Evolutionary conservation across 225 moss, liverwort and hornwort genomes (phyloP).

Genomic region (Neckera pumila): DNA sequence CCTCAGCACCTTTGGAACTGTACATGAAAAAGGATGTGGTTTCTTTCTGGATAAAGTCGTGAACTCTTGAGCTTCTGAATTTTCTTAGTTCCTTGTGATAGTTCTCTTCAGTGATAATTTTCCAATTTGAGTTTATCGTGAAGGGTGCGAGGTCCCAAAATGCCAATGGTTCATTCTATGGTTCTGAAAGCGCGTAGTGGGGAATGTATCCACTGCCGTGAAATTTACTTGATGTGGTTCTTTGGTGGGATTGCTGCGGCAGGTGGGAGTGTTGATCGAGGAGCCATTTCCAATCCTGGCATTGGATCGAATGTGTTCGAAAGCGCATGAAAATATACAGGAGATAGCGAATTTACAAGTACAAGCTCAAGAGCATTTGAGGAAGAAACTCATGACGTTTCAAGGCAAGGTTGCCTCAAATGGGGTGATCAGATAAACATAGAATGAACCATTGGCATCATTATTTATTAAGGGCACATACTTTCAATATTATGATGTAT

Average conservation of each 20-base stretch:
- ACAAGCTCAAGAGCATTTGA: slow-evolving; percentile 33
- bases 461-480: background rate
- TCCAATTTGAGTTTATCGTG: background rate
- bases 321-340: slow-evolving; percentile 39
- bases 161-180: background rate
- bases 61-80: background rate
- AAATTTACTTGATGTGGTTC: background rate
- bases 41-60: background rate
- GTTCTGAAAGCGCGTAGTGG: background rate
- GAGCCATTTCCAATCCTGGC: slow-evolving; percentile 61
- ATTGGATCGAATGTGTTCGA: slow-evolving; percentile 52
- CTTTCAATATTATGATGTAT: background rate
- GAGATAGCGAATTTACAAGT: slow-evolving; percentile 34
- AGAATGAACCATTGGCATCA: background rate
- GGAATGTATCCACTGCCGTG: background rate
- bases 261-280: slow-evolving; percentile 64
- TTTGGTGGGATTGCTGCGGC: background rate
- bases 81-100: background rate
- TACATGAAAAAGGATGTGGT: background rate
- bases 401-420: slow-evolving; percentile 15
- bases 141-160: background rate
- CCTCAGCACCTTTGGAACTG: background rate
- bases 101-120: background rate
- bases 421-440: slow-evolving; percentile 2
- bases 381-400: background rate